Evolutionary conservation across 306 rosid genomes (phyloP).

Genomic region (Prunus mume): DNA sequence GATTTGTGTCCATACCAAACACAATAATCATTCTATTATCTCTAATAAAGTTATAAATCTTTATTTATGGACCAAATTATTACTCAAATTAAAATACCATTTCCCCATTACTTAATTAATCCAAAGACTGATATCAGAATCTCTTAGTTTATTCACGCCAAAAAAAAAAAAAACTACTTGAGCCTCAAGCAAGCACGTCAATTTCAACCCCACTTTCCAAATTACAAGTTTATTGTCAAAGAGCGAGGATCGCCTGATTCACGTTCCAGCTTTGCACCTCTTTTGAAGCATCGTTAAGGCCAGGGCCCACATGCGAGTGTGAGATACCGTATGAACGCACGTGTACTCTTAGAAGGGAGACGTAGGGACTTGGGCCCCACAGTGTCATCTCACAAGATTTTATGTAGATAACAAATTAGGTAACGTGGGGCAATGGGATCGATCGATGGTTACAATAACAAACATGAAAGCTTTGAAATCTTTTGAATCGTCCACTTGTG

Average conservation of each 20-base stretch:
- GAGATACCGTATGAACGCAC: slow-evolving; percentile 3
- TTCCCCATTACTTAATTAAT: not conserved
- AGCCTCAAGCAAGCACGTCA: slow-evolving; percentile 34
- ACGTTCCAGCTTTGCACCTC: not conserved
- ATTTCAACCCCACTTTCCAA: not conserved
- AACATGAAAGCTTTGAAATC: not conserved
- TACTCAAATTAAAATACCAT: not conserved
- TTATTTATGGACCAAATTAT: not conserved
- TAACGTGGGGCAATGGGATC: not conserved
- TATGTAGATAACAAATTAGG: not conserved
- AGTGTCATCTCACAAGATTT: slow-evolving; percentile 21
- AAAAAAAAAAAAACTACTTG: slow-evolving; percentile 18
- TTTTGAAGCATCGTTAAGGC: not conserved
- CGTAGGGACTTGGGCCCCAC: not conserved
- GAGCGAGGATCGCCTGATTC: slow-evolving; percentile 1
- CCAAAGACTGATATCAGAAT: slow-evolving; percentile 11
- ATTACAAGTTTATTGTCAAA: not conserved
- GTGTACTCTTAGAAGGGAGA: not conserved
- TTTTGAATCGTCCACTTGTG: slow-evolving; percentile 15
- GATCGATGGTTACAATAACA: not conserved
- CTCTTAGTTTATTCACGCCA: not conserved
- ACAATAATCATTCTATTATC: not conserved
- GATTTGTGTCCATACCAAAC: slow-evolving; percentile 5
- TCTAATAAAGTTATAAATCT: not conserved
- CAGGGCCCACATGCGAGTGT: too few species aligned